Evolutionary conservation across 345 rosid species (phyloP).

Genomic region (Linum tenue): DNA sequence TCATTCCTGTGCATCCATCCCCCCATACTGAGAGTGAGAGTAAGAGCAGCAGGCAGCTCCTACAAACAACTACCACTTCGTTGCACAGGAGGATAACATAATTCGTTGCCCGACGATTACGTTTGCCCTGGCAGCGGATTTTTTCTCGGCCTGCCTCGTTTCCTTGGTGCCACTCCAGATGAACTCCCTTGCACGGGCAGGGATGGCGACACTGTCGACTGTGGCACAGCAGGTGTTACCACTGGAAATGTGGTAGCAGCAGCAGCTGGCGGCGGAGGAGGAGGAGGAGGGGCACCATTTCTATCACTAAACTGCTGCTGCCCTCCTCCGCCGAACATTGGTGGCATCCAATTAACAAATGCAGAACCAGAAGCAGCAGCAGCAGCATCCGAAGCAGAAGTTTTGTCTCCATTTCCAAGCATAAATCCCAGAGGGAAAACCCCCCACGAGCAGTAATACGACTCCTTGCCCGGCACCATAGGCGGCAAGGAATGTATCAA

Average conservation of each 20-base stretch:
- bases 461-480: constrained; percentile 64
- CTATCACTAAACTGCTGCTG: not conserved
- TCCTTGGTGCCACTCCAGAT: constrained; percentile 22
- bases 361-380: constrained; percentile 8
- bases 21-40: no score
- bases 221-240: not conserved
- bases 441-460: constrained; percentile 82
- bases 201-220: constrained; percentile 6
- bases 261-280: not conserved
- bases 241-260: not conserved
- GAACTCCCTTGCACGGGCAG: constrained; percentile 9
- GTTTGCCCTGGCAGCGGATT: constrained; percentile 15
- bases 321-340: constrained; percentile 13
- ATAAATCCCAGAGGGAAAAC: constrained; percentile 68
- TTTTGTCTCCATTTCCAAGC: constrained; percentile 20
- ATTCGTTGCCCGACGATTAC: not conserved
- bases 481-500: constrained; percentile 56
- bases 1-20: no score
- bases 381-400: not conserved
- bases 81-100: not conserved
- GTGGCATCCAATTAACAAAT: constrained; percentile 59
- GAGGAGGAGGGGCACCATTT: constrained; percentile 1
- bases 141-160: constrained; percentile 86
- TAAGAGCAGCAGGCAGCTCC: no score
- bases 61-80: no score